Base-by-base conservation (phyloP, 345 rosid genomes). In the Populus euphratica region DNA sequence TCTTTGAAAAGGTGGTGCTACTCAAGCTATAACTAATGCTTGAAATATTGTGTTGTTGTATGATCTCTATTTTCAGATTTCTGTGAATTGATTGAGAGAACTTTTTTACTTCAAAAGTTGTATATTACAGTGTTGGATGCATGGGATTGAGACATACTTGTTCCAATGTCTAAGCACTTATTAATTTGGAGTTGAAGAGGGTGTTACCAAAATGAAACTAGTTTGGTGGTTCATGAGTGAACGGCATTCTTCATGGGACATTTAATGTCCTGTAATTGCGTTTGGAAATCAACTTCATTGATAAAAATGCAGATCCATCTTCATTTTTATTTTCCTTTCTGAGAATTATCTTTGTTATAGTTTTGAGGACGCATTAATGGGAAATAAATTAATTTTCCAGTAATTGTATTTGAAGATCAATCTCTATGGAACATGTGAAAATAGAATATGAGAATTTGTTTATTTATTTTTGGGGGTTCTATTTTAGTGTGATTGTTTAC, bases 181-280 rank as follows among this genome's bases (percentile, higher is more conserved):
- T 56, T 56, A 56, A 56, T 23, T 8, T 56, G 27, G 62, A 56
- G 62, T n/a, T 56, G 62, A 10, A 52, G n/a, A 52, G 59, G 62
- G 27, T 3, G 8, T 56, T n/a, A 56, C 62, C n/a, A 23, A 67
- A 8, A 67, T 1, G 0, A 36, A 29, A 67, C 27, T 18, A 54
- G 20, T 56, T 56, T 64, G 62, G 17, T 79, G 36, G 18, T 43
- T 38, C 25, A 44, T 72, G n/a, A 70, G 16, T 23, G 72, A 79
- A 74, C 70, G 13, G 70, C n/a, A 7, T 44, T 64, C 47, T 75
- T 39, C 49, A 50, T 43, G 66, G 59, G 52, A 62, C 23, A 39
- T 49, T 75, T 70, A 23, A 18, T 73, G 38, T 36, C 33, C 61
- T 18, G 25, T 23, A 13, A 11, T 29, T 41, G 62, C 61, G 72